Percentiles rank a stretch among this genome's conserved stretches.
These are phyloP conservation scores for Davidsoniella eucalypti DNA, from an alignment of 2,329 filamentous ascomycete species.

Conservation along the genomic window DNA sequence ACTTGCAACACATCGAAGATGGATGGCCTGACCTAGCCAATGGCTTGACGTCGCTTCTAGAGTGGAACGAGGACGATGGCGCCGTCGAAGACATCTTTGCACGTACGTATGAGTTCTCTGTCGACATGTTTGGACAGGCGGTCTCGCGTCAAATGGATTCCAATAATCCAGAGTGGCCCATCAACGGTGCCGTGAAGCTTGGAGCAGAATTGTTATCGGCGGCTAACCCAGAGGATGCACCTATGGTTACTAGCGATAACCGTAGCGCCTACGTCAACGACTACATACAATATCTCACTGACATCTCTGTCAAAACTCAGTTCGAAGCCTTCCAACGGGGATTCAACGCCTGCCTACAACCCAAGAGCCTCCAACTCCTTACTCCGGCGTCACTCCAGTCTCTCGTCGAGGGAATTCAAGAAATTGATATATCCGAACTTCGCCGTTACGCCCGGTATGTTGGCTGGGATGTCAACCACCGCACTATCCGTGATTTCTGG, in stretches of 20 bases:
- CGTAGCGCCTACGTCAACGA: conserved; percentile 63
- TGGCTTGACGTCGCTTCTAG: conserved; percentile 54
- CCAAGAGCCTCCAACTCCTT: conserved; percentile 55
- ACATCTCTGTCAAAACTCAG: conserved; percentile 61
- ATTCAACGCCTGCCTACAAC: conserved; percentile 59
- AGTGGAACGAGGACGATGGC: conserved; percentile 61
- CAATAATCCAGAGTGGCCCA: conserved; percentile 23
- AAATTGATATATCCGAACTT: conserved; percentile 63
- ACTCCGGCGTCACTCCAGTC: conserved; percentile 54
- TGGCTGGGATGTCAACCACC: conserved; percentile 56
- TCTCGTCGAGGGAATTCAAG: conserved; percentile 66
- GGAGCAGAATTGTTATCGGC: conserved; percentile 17
- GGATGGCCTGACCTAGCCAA: conserved; percentile 73
- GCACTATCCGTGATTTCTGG: conserved; percentile 70
- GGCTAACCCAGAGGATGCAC: conserved; percentile 36
- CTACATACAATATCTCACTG: conserved; percentile 71
- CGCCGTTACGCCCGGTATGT: conserved; percentile 61
- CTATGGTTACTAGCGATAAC: conserved; percentile 67
- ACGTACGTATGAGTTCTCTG: conserved; percentile 74
- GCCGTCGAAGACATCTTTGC: conserved; percentile 68
- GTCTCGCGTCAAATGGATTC: conserved; percentile 39
- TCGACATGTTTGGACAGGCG: conserved; percentile 38
- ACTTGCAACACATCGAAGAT: conserved; percentile 63
- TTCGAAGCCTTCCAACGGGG: conserved; percentile 67
- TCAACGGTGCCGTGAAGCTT: conserved; percentile 15